These are phyloP conservation scores for Dendrobium chrysotoxum DNA, from an alignment of 106 monocot genomes.

Conservation along the genomic window DNA sequence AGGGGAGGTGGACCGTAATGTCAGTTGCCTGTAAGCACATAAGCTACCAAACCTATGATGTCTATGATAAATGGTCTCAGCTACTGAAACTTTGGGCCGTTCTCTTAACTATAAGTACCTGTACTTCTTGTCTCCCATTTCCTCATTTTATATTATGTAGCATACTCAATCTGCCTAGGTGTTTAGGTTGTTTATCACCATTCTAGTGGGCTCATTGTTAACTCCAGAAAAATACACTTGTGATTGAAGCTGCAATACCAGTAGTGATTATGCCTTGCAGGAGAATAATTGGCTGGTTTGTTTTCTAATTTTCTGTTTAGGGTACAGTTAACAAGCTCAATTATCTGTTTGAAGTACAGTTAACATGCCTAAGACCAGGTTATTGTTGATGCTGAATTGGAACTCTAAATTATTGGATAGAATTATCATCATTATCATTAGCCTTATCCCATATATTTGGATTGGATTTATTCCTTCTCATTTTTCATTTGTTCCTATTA, in stretches of 20 bases:
- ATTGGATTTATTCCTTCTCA: background rate
- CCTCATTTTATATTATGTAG: background rate
- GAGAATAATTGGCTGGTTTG: background rate
- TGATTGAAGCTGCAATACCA: background rate
- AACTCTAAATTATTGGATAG: no score
- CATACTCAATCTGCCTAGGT: background rate
- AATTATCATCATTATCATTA: background rate
- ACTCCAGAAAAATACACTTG: background rate
- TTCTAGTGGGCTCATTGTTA: background rate
- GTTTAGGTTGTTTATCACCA: background rate
- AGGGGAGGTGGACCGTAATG: background rate
- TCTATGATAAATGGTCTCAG: background rate
- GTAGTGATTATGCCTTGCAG: background rate
- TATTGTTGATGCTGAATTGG: no score
- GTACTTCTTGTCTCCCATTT: background rate
- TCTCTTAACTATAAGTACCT: background rate
- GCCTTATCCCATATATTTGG: background rate
- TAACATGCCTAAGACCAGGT: no score
- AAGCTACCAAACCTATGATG: conserved; percentile 1
- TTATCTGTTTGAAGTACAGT: background rate
- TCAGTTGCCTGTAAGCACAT: background rate
- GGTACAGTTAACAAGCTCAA: no score
- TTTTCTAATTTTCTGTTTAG: background rate
- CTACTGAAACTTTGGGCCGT: background rate
- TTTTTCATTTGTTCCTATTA: background rate